phyloP scores from a whole-genome alignment of 768 basidiomycete genomes.

The Termitomyces sp. region DNA sequence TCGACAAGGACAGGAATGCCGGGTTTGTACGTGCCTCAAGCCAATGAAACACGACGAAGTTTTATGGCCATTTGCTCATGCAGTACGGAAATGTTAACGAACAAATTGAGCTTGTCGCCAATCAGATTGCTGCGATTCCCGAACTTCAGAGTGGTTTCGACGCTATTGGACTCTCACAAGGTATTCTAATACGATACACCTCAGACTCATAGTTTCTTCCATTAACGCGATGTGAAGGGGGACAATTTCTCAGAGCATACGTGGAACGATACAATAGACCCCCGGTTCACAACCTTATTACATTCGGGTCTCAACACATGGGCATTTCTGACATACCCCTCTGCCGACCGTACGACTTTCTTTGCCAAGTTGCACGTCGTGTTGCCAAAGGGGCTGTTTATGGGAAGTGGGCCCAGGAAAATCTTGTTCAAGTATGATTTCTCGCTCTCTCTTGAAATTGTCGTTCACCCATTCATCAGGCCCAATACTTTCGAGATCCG shows the following conservation, averaged over 20 bases:
- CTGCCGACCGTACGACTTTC: conserved; percentile 59
- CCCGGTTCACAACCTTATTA: conserved; percentile 74
- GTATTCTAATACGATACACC: conserved; percentile 19
- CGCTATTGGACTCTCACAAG: conserved; percentile 87
- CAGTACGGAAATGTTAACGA: conserved; percentile 78
- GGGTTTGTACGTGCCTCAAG: conserved; percentile 55
- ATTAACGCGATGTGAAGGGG: conserved; percentile 35
- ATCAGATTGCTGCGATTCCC: conserved; percentile 57
- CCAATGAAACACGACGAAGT: neutral
- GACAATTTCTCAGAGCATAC: conserved; percentile 85
- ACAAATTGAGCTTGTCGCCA: conserved; percentile 60
- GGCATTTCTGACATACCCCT: conserved; percentile 72
- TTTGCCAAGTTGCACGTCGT: conserved; percentile 64
- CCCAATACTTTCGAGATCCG: conserved; percentile 84
- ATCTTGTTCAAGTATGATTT: conserved; percentile 59
- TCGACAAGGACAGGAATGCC: conserved; percentile 60
- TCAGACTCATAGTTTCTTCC: neutral
- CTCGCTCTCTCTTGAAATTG: neutral
- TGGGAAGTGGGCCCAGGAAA: conserved; percentile 67
- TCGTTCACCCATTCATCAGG: conserved; percentile 33
- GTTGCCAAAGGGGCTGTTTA: conserved; percentile 64
- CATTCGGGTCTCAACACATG: conserved; percentile 87
- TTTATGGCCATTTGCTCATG: neutral
- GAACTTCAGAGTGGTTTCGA: conserved; percentile 73
- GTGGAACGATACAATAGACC: conserved; percentile 72